A percentile compares a stretch with the other conserved stretches of the same genome.
Conservation (phyloP, 2,329 filamentous ascomycete species). For the Sordariomycetes sp. region DNA sequence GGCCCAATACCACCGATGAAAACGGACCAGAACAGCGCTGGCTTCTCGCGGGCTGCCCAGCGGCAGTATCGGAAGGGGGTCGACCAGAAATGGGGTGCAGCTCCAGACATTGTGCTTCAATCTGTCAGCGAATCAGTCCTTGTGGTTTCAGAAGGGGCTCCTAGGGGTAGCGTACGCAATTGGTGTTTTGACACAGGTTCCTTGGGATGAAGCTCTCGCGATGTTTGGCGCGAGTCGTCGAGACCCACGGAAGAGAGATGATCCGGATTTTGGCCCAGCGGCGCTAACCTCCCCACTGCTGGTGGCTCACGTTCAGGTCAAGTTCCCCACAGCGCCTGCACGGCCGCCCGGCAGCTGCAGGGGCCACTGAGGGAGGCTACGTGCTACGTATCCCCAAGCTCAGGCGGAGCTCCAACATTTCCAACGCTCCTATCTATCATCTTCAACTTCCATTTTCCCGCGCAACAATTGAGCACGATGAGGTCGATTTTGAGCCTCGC, state of each 20-base stretch:
- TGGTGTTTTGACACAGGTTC: neutral
- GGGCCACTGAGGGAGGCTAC: slow-evolving; percentile 19
- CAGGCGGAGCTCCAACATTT: neutral
- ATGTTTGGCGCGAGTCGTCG: neutral
- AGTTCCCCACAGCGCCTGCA: neutral
- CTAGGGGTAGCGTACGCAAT: neutral
- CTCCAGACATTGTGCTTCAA: slow-evolving; percentile 46
- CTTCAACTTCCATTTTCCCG: neutral
- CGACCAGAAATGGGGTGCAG: slow-evolving; percentile 70
- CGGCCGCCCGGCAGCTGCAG: neutral
- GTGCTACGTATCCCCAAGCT: slow-evolving; percentile 21
- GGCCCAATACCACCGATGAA: slow-evolving; percentile 68
- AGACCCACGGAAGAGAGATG: neutral
- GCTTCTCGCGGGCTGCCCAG: slow-evolving; percentile 82
- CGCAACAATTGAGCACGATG: slow-evolving; percentile 37
- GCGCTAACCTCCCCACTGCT: no score
- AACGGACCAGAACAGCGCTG: slow-evolving; percentile 84
- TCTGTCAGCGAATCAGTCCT: slow-evolving; percentile 4
- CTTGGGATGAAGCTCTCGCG: neutral
- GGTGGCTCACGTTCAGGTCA: neutral
- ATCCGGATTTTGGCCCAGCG: no score
- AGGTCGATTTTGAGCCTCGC: slow-evolving; percentile 65
- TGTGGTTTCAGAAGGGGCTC: neutral
- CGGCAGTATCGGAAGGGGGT: slow-evolving; percentile 75
- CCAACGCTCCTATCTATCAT: neutral